These are phyloP conservation scores for Endocladia muricata DNA, from an alignment of 31 red algal species.

Conservation along the genomic window DNA sequence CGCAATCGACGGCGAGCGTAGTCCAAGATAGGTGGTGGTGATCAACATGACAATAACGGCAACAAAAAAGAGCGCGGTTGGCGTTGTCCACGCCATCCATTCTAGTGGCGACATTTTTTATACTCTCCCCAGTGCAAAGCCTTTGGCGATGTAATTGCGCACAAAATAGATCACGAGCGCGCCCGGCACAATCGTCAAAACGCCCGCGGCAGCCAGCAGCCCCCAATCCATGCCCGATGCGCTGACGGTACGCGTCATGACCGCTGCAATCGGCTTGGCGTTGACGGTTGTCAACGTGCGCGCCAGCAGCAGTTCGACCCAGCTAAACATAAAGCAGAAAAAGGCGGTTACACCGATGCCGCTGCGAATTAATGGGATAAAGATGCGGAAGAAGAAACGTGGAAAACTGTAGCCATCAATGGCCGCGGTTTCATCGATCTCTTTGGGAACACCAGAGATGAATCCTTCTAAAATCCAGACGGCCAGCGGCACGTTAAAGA, in stretches of 20 bases:
- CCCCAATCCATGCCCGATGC: background rate
- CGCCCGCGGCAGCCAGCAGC: background rate
- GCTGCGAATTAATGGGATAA: background rate
- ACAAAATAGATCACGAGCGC: background rate
- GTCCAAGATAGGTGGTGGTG: no score
- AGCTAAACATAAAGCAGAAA: slow-evolving; percentile 9
- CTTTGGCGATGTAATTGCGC: background rate
- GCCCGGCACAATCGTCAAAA: background rate
- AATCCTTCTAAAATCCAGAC: slow-evolving; percentile 6
- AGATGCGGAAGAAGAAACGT: background rate
- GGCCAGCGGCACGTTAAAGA: background rate
- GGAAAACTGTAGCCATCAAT: slow-evolving; percentile 1
- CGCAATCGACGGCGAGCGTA: no score
- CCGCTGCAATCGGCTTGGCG: background rate
- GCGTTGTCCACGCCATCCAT: no score
- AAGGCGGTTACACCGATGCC: slow-evolving; percentile 9
- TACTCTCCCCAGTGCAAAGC: slow-evolving; percentile 5
- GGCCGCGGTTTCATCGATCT: background rate
- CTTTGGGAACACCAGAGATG: background rate
- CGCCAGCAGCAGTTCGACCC: background rate
- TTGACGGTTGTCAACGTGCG: background rate
- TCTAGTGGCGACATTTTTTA: no score
- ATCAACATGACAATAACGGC: no score
- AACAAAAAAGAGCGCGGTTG: no score
- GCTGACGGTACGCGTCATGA: background rate